Evolutionary conservation across 1,284 basidiomycete genomes (phyloP), one percentile per base, ranked within the genome.

Genomic region (Puccinia coronata): DNA sequence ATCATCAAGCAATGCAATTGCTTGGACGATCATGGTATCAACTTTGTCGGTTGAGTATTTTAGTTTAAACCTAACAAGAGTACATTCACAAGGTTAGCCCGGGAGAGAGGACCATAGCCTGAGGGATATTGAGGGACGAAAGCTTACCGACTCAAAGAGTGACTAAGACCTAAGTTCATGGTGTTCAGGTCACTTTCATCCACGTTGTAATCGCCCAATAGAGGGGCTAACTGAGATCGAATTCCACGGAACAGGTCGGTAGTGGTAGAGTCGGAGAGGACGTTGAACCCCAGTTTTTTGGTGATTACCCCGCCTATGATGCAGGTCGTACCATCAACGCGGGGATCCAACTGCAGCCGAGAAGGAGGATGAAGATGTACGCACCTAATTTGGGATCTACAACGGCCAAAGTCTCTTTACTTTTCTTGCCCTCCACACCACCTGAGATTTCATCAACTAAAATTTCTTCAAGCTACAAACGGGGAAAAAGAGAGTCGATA

Each of bases 41-140:
- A 99, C 96, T 88, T 98, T 98, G 89, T 99, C 96, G 6, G 96
- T 96, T 25, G 95, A 98, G 88, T 99, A 99, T 88, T 99, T 98
- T 86, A 99, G 90, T 90, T 99, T 99, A 89, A 96, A 99, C 82
- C 96, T 95, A 83, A 25, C 41, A 28, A 70, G 1, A 34, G 43
- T 69, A 34, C 16, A n/a, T 31, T 14, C 41, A 49, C 18, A 18
- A 6, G 49, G 39, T 70, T 12, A 47, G 51, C 18, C 23, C 11
- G 31, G 6, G 0, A 3, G 49, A 55, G 34, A 9, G 11, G 14
- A 11, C 51, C 25, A 43, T 61, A 43, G 16, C 25, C 8, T 63
- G 4, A n/a, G 3, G 41, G 31, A 8, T 1, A 23, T 9, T 41
- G 41, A 18, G 1, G 8, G 36, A 36, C 14, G n/a, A 11, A 47